These are phyloP conservation scores for Aspergillus baeticus DNA, from an alignment of 495 filamentous ascomycete species.

Conservation along the genomic window DNA sequence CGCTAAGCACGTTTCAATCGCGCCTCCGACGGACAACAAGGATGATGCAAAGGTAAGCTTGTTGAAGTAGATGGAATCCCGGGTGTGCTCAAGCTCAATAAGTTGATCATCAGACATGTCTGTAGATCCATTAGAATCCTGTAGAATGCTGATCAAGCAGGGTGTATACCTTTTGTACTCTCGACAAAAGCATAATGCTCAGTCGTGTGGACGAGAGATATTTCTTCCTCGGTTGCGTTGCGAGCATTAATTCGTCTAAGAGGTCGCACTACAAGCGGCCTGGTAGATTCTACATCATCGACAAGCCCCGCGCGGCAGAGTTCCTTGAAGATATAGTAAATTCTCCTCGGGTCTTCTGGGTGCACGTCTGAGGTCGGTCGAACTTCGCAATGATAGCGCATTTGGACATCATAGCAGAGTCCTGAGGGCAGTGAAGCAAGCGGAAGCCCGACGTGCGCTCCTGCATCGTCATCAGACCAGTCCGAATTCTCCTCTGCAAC, in stretches of 20 bases:
- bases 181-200: slow-evolving; percentile 77
- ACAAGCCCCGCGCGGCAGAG: slow-evolving; percentile 78
- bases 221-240: slow-evolving; percentile 71
- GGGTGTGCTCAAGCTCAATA: slow-evolving; percentile 58
- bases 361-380: slow-evolving; percentile 71
- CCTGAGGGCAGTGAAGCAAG: slow-evolving; percentile 61
- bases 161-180: slow-evolving; percentile 48
- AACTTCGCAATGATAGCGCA: slow-evolving; percentile 88
- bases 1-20: slow-evolving; percentile 88
- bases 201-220: slow-evolving; percentile 70
- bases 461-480: slow-evolving; percentile 38
- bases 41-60: slow-evolving; percentile 76
- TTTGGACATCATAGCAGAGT: slow-evolving; percentile 85
- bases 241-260: slow-evolving; percentile 77
- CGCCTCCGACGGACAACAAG: slow-evolving; percentile 83
- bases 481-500: slow-evolving; percentile 40
- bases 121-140: slow-evolving; percentile 21
- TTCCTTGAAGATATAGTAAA: slow-evolving; percentile 83
- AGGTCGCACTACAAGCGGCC: slow-evolving; percentile 52
- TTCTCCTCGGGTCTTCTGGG: slow-evolving; percentile 89
- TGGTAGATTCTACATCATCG: slow-evolving; percentile 50
- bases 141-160: neutral
- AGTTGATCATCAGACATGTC: slow-evolving; percentile 60
- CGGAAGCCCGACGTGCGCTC: slow-evolving; percentile 28
- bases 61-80: slow-evolving; percentile 90